These are phyloP conservation scores for Xerophyta viscosa DNA, from an alignment of 106 monocot genomes.

Conservation along the genomic window DNA sequence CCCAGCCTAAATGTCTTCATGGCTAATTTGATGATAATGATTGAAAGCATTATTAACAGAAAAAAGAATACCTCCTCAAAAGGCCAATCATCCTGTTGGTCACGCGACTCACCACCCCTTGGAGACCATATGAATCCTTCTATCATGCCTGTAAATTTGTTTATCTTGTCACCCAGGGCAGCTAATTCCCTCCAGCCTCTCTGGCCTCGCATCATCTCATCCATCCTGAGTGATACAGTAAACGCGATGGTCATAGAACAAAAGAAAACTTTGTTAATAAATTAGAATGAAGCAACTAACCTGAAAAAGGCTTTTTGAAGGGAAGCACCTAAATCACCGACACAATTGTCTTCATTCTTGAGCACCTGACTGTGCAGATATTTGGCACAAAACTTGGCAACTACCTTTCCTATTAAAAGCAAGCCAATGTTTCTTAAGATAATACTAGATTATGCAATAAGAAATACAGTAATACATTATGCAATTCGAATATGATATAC, in stretches of 20 bases:
- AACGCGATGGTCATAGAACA: neutral
- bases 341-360: constrained; percentile 43
- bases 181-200: constrained; percentile 93
- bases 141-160: constrained; percentile 84
- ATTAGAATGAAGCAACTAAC: constrained; percentile 19
- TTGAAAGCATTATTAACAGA: no score
- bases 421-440: neutral
- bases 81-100: constrained; percentile 61
- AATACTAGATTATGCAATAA: neutral
- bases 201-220: constrained; percentile 95
- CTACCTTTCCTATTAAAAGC: constrained; percentile 71
- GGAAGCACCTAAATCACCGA: constrained; percentile 68
- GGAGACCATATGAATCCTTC: constrained; percentile 98
- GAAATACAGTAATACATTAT: neutral
- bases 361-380: constrained; percentile 68
- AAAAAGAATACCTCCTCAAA: constrained; percentile 63
- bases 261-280: constrained; percentile 1
- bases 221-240: constrained; percentile 44
- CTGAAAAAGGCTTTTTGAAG: constrained; percentile 77
- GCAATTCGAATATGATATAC: no score
- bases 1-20: no score
- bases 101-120: constrained; percentile 42
- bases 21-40: no score
- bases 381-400: constrained; percentile 94
- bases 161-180: constrained; percentile 73